These are phyloP conservation scores for Mrakia hoshinonis DNA, from an alignment of 768 basidiomycete genomes.

Conservation along the genomic window DNA sequence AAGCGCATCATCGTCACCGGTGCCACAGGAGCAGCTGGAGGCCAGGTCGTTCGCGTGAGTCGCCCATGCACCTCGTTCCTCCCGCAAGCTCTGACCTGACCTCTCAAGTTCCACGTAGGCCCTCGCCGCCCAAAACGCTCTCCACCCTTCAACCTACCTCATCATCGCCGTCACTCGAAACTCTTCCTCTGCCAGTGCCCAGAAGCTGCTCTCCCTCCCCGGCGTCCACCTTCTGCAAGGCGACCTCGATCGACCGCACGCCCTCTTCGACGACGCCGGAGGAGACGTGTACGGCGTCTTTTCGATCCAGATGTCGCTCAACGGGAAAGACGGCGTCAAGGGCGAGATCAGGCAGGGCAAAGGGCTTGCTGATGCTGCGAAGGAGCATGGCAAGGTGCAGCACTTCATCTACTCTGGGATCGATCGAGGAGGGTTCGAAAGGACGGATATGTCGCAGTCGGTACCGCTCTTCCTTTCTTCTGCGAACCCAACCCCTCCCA, in stretches of 20 bases:
- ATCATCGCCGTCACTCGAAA: background rate
- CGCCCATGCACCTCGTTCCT: background rate
- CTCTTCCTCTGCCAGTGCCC: background rate
- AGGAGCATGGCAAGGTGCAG: background rate
- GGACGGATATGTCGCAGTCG: background rate
- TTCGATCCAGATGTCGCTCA: background rate
- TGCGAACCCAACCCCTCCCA: background rate
- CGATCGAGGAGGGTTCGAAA: background rate
- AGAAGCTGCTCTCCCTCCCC: background rate
- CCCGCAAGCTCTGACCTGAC: background rate
- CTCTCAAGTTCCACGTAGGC: background rate
- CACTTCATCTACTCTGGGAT: background rate
- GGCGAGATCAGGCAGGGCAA: background rate
- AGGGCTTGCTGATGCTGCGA: background rate
- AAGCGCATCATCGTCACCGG: background rate
- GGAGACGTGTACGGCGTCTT: background rate
- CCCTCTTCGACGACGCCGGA: background rate
- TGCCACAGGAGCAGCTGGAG: background rate
- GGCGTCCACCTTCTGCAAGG: background rate
- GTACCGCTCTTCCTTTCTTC: background rate
- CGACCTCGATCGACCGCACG: background rate
- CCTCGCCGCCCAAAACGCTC: background rate
- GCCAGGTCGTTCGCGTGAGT: background rate
- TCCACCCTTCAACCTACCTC: background rate
- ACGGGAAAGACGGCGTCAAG: background rate